These are phyloP conservation scores for Lineolata rhizophorae DNA, from an alignment of 495 filamentous ascomycete genomes.

Conservation along the genomic window DNA sequence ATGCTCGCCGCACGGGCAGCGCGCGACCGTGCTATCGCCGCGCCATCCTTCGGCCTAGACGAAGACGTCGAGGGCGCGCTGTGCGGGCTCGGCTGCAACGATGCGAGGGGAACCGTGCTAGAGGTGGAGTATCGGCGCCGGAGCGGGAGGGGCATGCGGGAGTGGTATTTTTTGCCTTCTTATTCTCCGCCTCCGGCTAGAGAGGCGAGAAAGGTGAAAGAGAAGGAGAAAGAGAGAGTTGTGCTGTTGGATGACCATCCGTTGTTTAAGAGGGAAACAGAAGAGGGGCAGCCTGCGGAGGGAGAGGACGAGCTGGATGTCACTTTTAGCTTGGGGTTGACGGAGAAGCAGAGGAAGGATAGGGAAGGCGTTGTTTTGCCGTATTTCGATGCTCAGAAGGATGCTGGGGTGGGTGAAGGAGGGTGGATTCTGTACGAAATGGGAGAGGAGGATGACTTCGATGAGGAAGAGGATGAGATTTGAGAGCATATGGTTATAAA, in stretches of 20 bases:
- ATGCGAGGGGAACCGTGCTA: constrained; percentile 40
- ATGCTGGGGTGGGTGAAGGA: constrained; percentile 54
- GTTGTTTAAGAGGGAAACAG: constrained; percentile 26
- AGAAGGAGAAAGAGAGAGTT: constrained; percentile 21
- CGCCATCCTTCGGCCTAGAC: constrained; percentile 54
- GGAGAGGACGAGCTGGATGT: constrained; percentile 22
- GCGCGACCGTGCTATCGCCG: constrained; percentile 40
- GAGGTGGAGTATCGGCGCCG: constrained; percentile 70
- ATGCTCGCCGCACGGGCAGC: constrained; percentile 43
- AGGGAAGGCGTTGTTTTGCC: constrained; percentile 78
- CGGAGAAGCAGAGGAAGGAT: constrained; percentile 69
- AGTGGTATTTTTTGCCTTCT: constrained; percentile 62
- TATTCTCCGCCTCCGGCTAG: constrained; percentile 15
- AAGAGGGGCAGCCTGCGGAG: constrained; percentile 12
- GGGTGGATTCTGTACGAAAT: constrained; percentile 92
- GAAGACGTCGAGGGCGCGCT: constrained; percentile 58
- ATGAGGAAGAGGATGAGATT: constrained; percentile 97
- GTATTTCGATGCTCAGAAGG: constrained; percentile 85
- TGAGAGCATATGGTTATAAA: neutral
- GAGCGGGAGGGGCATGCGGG: constrained; percentile 53
- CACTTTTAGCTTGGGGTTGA: constrained; percentile 72
- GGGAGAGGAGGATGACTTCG: constrained; percentile 92
- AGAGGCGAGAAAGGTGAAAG: constrained; percentile 1
- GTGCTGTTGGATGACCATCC: constrained; percentile 63
- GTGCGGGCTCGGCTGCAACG: constrained; percentile 31